phyloP scores from a whole-genome alignment of 306 rosid species.

The Cucumis cinereus region DNA sequence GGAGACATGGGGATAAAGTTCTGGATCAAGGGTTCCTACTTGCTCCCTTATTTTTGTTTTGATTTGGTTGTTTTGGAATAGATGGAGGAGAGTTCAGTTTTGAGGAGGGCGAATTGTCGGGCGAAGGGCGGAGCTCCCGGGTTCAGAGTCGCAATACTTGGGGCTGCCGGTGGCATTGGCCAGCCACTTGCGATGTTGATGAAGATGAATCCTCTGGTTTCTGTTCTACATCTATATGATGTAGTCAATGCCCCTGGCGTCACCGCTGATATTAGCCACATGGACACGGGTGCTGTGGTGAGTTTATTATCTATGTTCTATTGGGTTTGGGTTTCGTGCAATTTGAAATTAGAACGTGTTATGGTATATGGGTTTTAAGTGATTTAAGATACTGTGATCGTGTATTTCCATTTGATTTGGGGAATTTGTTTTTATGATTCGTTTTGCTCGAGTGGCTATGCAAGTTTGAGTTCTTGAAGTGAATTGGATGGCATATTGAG shows the following conservation, averaged over 20 bases:
- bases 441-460: background rate
- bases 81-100: slow-evolving; percentile 31
- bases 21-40: background rate
- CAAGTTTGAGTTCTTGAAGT: background rate
- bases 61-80: slow-evolving; percentile 1
- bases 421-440: background rate
- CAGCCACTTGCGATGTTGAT: slow-evolving; percentile 77
- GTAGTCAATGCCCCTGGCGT: slow-evolving; percentile 92
- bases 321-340: background rate
- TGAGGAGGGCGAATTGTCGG: slow-evolving; percentile 46
- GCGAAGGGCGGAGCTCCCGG: slow-evolving; percentile 91
- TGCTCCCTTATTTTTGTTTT: background rate
- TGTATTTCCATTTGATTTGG: background rate
- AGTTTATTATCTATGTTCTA: background rate
- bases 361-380: background rate
- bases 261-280: slow-evolving; percentile 91
- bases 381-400: background rate
- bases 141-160: slow-evolving; percentile 79
- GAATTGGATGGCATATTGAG: background rate
- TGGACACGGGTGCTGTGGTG: slow-evolving; percentile 98
- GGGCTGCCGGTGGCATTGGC: slow-evolving; percentile 97
- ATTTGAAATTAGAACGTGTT: background rate
- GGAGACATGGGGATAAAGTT: background rate
- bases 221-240: slow-evolving; percentile 94
- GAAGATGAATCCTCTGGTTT: slow-evolving; percentile 91